Conservation (phyloP, 257 asterid species). For the Nicotiana benthamiana region DNA sequence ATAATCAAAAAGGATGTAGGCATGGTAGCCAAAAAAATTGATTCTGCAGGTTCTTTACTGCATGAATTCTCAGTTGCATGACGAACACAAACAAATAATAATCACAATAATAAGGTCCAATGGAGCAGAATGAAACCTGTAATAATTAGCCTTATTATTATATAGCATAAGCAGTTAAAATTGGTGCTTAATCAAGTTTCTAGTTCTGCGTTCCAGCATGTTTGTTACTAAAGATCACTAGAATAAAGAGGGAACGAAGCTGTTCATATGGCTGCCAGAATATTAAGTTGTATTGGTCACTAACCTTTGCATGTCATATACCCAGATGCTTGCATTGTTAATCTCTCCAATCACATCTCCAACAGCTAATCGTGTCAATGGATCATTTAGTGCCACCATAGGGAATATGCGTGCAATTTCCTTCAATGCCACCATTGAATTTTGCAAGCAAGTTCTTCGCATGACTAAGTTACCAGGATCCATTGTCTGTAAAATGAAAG, state of each 20-base stretch:
- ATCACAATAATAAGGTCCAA: background rate
- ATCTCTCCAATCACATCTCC: constrained; percentile 92
- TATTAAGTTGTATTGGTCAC: background rate
- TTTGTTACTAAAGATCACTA: background rate
- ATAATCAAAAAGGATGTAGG: background rate
- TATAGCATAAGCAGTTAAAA: background rate
- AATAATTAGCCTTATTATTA: background rate
- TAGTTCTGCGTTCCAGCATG: background rate
- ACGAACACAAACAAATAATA: background rate
- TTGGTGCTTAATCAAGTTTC: background rate
- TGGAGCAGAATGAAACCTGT: background rate
- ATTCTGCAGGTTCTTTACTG: background rate
- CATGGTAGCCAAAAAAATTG: background rate
- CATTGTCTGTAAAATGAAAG: constrained; percentile 86
- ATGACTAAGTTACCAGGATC: constrained; percentile 86
- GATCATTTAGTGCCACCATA: constrained; percentile 70
- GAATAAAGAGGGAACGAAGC: background rate
- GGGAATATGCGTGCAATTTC: constrained; percentile 83
- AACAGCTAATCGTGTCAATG: constrained; percentile 77
- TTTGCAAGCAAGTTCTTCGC: constrained; percentile 70
- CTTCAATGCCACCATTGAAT: constrained; percentile 67
- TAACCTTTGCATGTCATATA: constrained; percentile 95
- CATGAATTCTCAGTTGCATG: background rate
- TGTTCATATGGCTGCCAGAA: background rate
- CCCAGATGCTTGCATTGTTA: constrained; percentile 57